phyloP scores from a whole-genome alignment of 306 rosid species.

The Adenanthera pavonina region DNA sequence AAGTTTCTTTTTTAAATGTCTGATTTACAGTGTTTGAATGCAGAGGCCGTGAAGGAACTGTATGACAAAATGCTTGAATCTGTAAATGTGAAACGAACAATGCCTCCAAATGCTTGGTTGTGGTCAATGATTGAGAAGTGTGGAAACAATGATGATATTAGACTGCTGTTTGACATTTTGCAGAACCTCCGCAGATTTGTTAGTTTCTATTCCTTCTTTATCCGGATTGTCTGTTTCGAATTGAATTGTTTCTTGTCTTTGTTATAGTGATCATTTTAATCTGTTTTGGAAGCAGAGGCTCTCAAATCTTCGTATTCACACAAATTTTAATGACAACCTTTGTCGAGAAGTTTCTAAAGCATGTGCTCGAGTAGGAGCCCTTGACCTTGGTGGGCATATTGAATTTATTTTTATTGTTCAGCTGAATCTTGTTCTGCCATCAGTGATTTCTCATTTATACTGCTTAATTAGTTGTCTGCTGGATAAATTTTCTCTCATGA shows the following conservation, averaged over 20 bases:
- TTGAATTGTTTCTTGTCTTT: slow-evolving; percentile 7
- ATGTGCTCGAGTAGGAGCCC: slow-evolving; percentile 76
- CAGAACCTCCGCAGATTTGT: slow-evolving; percentile 83
- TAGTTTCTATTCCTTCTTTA: slow-evolving; percentile 44
- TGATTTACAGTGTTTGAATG: slow-evolving; percentile 36
- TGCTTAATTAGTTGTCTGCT: background rate
- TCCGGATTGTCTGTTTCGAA: slow-evolving; percentile 4
- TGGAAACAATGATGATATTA: slow-evolving; percentile 66
- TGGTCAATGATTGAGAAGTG: slow-evolving; percentile 89
- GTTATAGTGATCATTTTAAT: slow-evolving; percentile 20
- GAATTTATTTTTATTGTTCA: background rate
- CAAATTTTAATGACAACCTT: slow-evolving; percentile 71
- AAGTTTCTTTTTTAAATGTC: slow-evolving; percentile 28
- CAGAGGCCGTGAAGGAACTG: slow-evolving; percentile 79
- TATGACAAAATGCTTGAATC: slow-evolving; percentile 79
- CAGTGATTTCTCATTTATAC: background rate
- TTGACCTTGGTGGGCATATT: slow-evolving; percentile 68
- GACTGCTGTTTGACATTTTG: slow-evolving; percentile 75
- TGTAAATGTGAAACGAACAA: slow-evolving; percentile 65
- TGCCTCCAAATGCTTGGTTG: slow-evolving; percentile 96
- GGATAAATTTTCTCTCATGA: slow-evolving; percentile 6
- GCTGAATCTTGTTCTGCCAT: background rate
- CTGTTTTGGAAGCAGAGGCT: slow-evolving; percentile 70
- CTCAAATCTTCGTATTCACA: slow-evolving; percentile 85
- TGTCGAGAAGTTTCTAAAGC: slow-evolving; percentile 88